Percentiles rank a stretch among this genome's conserved stretches.
phyloP scores from a whole-genome alignment of 2,329 filamentous ascomycete species.

The Chaetomium strumarium region DNA sequence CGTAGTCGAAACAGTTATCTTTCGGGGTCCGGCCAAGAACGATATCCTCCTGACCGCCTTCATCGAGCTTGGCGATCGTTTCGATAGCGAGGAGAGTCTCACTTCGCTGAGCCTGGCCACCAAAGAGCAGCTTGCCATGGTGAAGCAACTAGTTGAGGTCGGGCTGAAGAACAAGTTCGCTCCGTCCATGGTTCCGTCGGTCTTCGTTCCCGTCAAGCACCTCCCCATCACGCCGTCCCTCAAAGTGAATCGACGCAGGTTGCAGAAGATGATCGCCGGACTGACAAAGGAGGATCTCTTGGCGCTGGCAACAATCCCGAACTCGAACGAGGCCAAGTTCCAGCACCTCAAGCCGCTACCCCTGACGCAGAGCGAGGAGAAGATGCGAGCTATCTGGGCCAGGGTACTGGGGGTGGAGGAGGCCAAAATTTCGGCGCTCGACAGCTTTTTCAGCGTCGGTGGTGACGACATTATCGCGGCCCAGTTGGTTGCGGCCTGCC shows the following conservation, averaged over 20 bases:
- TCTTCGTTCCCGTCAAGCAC: conserved; percentile 43
- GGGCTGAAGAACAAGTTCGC: conserved; percentile 36
- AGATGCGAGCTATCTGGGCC: conserved; percentile 45
- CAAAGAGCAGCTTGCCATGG: conserved; percentile 39
- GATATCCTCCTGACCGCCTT: conserved; percentile 42
- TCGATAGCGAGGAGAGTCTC: conserved; percentile 35
- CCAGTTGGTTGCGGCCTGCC: conserved; percentile 40
- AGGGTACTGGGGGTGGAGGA: conserved; percentile 36
- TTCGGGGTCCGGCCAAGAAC: conserved; percentile 34
- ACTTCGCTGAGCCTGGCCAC: conserved; percentile 34
- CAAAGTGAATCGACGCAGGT: conserved; percentile 44
- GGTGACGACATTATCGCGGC: conserved; percentile 42
- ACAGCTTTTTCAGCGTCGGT: conserved; percentile 42
- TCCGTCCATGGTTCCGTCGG: conserved; percentile 39
- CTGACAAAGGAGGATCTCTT: conserved; percentile 40
- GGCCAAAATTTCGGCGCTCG: conserved; percentile 36
- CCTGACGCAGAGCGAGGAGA: conserved; percentile 41
- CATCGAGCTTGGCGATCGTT: conserved; percentile 40
- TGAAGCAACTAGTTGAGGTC: conserved; percentile 39
- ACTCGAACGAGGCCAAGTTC: conserved; percentile 33
- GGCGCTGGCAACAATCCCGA: conserved; percentile 35
- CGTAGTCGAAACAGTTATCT: conserved; percentile 42
- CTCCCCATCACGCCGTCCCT: conserved; percentile 46
- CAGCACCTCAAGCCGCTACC: conserved; percentile 41
- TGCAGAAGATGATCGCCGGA: conserved; percentile 40